Base-by-base conservation (phyloP, 2,329 filamentous ascomycete species). In the Clathrospora elynae region DNA sequence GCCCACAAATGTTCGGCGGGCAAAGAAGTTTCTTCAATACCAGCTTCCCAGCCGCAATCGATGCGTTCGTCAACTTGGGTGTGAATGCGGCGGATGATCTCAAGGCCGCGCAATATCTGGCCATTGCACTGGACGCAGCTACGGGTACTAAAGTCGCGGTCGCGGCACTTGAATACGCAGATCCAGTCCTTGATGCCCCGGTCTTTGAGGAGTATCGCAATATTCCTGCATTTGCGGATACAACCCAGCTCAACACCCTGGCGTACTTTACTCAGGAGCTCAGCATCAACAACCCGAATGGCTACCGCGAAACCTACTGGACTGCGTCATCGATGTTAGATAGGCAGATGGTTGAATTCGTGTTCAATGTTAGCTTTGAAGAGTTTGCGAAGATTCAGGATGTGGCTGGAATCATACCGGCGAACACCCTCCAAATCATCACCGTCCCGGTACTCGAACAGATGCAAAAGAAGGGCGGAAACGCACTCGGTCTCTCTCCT, bases 391-490 rank as follows among this genome's bases (percentile, higher is more conserved):
- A 36, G 4, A 26, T 49, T 12, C 20, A 6, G 22, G 32, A 45
- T 18, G 28, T 36, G 1, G 11, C 30, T 2, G 41, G 35, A 12
- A 42, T 63, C 11, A 4, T 55, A 13, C 55, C 56, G 3, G 51
- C 53, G 2, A 42, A 19, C 13, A 46, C 49, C 2, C 22, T 61
- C 9, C 60, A 64, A 33, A 38, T 53, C 39, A 55, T 64, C 34
- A 55, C 53, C 1, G 45, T 35, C 10, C 32, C 41, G 3, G 32
- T 39, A 5, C 44, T 62, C 11, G 11, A 45, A 19, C 29, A 49
- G 10, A 62, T 61, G 58, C 16, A 30, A 16, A 43, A 52, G 30
- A 50, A 52, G 12, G 51, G 47, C n/a, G 60, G 60, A 0, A 62
- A 64, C n/a, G 29, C 55, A 11, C 46, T 61, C 2, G 59, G 59